Conservation (phyloP, 1,139 yeast genomes). For the Hemisphaericaspora xylofermentans region DNA sequence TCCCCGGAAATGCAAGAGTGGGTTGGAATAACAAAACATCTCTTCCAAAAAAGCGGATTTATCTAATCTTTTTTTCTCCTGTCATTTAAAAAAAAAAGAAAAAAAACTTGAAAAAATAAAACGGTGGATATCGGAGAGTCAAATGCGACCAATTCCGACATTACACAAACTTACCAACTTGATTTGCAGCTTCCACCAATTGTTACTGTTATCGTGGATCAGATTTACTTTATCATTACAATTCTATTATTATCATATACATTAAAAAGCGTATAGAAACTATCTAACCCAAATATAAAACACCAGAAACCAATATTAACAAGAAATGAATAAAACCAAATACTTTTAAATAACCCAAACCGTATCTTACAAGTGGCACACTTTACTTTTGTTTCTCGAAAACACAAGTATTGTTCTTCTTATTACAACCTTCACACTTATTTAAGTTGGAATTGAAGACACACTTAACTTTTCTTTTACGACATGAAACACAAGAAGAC, state of each 20-base stretch:
- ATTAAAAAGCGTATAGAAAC: background rate
- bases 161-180: background rate
- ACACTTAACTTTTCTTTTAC: conserved; percentile 42
- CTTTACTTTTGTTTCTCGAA: conserved; percentile 19
- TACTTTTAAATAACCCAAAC: background rate
- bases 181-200: no score
- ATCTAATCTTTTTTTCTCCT: no score
- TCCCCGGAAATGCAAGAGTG: no score
- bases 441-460: conserved; percentile 27
- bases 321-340: background rate
- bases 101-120: background rate
- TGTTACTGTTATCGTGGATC: no score
- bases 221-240: no score
- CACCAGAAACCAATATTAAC: background rate
- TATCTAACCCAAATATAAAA: background rate
- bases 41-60: no score
- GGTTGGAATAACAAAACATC: no score
- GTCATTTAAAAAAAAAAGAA: background rate
- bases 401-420: conserved; percentile 34
- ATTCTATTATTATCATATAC: background rate
- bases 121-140: background rate
- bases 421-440: conserved; percentile 39
- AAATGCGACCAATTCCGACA: background rate
- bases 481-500: conserved; percentile 36
- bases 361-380: background rate